Evolutionary conservation across 352 stramenopile species (phyloP).

Genomic region (Globisporangium perplexum): DNA sequence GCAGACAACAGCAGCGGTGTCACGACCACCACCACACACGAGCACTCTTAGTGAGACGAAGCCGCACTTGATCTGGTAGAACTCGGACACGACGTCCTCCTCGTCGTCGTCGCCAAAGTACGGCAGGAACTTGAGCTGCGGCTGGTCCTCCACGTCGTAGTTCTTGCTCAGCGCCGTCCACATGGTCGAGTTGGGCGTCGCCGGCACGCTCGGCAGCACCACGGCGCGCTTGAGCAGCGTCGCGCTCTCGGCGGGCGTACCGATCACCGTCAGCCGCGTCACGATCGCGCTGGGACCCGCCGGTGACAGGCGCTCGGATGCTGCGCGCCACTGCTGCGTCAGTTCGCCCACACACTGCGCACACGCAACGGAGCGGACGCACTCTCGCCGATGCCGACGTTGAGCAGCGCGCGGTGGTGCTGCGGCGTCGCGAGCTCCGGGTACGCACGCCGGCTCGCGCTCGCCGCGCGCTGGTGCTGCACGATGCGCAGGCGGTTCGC

Average conservation of each 20-base stretch:
- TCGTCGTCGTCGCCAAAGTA: conserved; percentile 83
- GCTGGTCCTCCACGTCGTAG: conserved; percentile 84
- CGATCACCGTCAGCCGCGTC: conserved; percentile 22
- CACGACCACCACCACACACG: too few relatives aligned
- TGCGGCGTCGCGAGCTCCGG: conserved; percentile 16
- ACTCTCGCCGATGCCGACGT: conserved; percentile 43
- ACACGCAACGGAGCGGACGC: background rate
- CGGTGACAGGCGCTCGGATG: conserved; percentile 31
- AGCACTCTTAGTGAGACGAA: background rate
- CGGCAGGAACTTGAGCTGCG: conserved; percentile 57
- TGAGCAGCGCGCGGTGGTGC: conserved; percentile 35
- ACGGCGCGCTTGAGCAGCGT: conserved; percentile 28
- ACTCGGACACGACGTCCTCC: conserved; percentile 77
- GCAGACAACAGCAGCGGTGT: too few relatives aligned
- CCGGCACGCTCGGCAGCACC: conserved; percentile 43
- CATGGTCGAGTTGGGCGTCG: conserved; percentile 56
- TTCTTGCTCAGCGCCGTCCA: conserved; percentile 81
- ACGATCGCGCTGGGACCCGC: conserved; percentile 17
- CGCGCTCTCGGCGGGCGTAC: conserved; percentile 17
- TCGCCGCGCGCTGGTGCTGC: conserved; percentile 23
- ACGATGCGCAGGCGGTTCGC: conserved; percentile 48
- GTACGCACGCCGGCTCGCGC: conserved; percentile 20
- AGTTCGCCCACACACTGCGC: too few relatives aligned
- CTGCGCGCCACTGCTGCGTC: conserved; percentile 14
- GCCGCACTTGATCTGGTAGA: conserved; percentile 79